phyloP scores from a whole-genome alignment of 2,329 filamentous ascomycete species.

The Monosporascus ibericus region DNA sequence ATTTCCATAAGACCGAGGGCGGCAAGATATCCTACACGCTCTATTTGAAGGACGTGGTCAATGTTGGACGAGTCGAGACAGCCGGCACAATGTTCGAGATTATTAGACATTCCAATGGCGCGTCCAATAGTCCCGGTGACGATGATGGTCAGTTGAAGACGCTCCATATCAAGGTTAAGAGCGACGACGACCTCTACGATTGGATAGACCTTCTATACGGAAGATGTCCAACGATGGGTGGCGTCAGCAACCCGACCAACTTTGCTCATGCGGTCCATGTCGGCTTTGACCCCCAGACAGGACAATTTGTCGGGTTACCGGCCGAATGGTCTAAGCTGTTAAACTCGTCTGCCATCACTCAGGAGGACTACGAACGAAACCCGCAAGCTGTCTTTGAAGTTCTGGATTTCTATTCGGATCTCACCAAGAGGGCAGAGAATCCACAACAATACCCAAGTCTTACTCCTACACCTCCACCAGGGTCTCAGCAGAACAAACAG shows the following conservation, averaged over 20 bases:
- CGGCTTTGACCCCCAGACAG: slow-evolving; percentile 91
- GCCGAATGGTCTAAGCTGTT: slow-evolving; percentile 96
- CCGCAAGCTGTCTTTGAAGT: slow-evolving; percentile 80
- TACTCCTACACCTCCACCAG: slow-evolving; percentile 59
- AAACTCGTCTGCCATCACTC: slow-evolving; percentile 93
- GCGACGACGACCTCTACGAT: slow-evolving; percentile 93
- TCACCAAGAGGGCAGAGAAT: slow-evolving; percentile 69
- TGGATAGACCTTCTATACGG: slow-evolving; percentile 99
- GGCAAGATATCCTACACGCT: slow-evolving; percentile 85
- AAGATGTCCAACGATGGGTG: slow-evolving; percentile 93
- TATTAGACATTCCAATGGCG: slow-evolving; percentile 64
- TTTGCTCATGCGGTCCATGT: slow-evolving; percentile 97
- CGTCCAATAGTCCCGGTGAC: slow-evolving; percentile 65
- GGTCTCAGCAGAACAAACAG: slow-evolving; percentile 54
- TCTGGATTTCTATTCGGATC: slow-evolving; percentile 78
- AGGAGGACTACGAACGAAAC: slow-evolving; percentile 97
- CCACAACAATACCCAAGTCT: slow-evolving; percentile 62
- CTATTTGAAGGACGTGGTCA: slow-evolving; percentile 78
- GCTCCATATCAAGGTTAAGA: slow-evolving; percentile 88
- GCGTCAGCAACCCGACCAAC: slow-evolving; percentile 97
- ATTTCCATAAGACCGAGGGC: slow-evolving; percentile 88
- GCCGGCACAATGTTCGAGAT: slow-evolving; percentile 93
- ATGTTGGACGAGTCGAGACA: slow-evolving; percentile 85
- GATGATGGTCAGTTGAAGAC: slow-evolving; percentile 77
- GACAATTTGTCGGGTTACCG: slow-evolving; percentile 89